These are phyloP conservation scores for Penicillium sp. DNA, from an alignment of 2,329 filamentous ascomycete genomes.

Conservation along the genomic window DNA sequence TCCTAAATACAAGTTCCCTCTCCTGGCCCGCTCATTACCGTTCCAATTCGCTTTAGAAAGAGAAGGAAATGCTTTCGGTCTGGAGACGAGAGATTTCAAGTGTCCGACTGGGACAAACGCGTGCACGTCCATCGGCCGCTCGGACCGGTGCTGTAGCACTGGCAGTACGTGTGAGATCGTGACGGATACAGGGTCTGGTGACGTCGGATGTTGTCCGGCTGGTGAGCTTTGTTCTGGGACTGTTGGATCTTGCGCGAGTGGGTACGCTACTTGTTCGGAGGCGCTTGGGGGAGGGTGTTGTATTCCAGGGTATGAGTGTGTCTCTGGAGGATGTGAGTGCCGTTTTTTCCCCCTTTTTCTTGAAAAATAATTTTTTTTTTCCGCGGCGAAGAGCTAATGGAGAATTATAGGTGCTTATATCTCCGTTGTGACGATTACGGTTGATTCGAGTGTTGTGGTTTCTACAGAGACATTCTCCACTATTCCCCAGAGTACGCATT, in stretches of 20 bases:
- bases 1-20: too few relatives aligned
- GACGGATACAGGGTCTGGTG: conserved; percentile 52
- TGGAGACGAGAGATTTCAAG: conserved; percentile 48
- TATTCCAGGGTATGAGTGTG: conserved; percentile 59
- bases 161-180: conserved; percentile 55
- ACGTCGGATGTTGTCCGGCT: conserved; percentile 60
- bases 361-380: too few relatives aligned
- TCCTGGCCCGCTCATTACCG: conserved; percentile 14
- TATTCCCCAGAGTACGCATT: conserved; percentile 22
- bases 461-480: conserved; percentile 34
- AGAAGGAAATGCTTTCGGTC: not conserved
- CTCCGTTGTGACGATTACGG: conserved; percentile 36
- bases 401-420: conserved; percentile 30
- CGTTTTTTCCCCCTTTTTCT: not conserved
- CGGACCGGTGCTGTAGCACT: conserved; percentile 58
- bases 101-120: conserved; percentile 56
- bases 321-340: conserved; percentile 53
- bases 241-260: conserved; percentile 51
- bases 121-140: conserved; percentile 55
- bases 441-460: conserved; percentile 30
- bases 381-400: not conserved
- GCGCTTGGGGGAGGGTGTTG: conserved; percentile 60
- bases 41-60: conserved; percentile 5
- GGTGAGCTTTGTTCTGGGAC: conserved; percentile 52
- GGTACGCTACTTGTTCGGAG: conserved; percentile 56